Base-by-base conservation (phyloP, 306 rosid genomes). In the Corylus americana region DNA sequence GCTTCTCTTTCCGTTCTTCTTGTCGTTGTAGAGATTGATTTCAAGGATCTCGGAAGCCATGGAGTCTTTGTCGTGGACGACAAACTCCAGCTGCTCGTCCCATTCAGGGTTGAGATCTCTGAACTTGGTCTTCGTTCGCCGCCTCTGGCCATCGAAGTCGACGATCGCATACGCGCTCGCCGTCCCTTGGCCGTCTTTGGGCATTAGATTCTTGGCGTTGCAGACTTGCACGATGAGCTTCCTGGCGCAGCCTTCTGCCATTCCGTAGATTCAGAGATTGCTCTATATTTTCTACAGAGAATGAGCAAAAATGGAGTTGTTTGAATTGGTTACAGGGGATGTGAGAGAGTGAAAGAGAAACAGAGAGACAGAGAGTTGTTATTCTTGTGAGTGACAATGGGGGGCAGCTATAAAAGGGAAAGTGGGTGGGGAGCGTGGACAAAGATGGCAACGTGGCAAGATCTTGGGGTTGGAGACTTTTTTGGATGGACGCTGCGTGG, bases 111-210 rank as follows among this genome's bases (percentile, higher is more conserved):
- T 94, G 31, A 94, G 92, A 79, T 94, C 98, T 80, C 95, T 81
- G 5, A 82, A 86, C 62, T 88, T 89, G 0, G 98, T 94, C 83
- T 76, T 91, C 0, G 98, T 94, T 72, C 97, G 74, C 35, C 96
- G 79, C 49, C 98, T 80, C 83, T 94, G 97, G 7, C 97, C 93
- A 6, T 94, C 98, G 73, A 86, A 94, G 82, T 94, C 98, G 0
- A 90, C 93, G 8, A 94, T 87, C 4, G 97, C 98, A 31, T 94
- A 94, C 11, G 98, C 98, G 39, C 93, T 94, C 2, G 97, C 95
- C 2, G 98, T 94, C 73, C 98, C 98, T 84, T 94, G 98, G 22
- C 97, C 97, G 62, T 94, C 98, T 71, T 94, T 94, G 0, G 97
- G 98, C 98, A 91, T 94, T 75, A 94, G 55, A 62, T 94, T 94